A percentile compares a stretch with the other conserved stretches of the same genome.
These are phyloP conservation scores for Isabelozyma gotoi DNA, from an alignment of 805 yeast species.

Conservation along the genomic window DNA sequence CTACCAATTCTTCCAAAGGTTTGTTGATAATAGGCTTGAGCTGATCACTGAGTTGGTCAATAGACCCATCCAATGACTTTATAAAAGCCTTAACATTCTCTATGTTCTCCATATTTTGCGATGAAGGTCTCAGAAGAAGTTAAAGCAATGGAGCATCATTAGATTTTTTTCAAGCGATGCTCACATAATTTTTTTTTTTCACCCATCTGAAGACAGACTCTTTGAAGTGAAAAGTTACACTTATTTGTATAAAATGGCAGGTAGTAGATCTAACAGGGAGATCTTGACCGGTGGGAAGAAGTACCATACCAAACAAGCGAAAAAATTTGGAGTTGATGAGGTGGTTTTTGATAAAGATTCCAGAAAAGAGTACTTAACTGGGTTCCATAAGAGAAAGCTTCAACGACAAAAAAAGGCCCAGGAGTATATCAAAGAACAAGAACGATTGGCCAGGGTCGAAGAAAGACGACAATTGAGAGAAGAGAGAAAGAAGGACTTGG, in stretches of 20 bases:
- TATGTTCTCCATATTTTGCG: constrained; percentile 45
- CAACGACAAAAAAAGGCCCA: constrained; percentile 86
- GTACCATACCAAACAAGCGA: constrained; percentile 67
- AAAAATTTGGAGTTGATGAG: constrained; percentile 73
- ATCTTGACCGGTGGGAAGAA: constrained; percentile 84
- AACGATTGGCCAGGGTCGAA: constrained; percentile 66
- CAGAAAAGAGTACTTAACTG: constrained; percentile 85
- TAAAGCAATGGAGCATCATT: background rate
- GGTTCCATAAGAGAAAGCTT: constrained; percentile 91
- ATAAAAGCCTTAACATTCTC: constrained; percentile 42
- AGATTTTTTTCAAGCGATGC: constrained; percentile 8
- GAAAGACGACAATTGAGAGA: constrained; percentile 72
- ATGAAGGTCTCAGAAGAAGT: background rate
- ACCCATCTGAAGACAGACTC: background rate
- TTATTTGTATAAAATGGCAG: constrained; percentile 13
- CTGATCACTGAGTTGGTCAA: constrained; percentile 31
- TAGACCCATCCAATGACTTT: constrained; percentile 33
- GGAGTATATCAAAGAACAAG: constrained; percentile 73
- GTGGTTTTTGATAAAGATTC: constrained; percentile 79
- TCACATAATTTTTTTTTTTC: constrained; percentile 5
- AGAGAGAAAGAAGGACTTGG: constrained; percentile 66
- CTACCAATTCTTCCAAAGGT: constrained; percentile 39
- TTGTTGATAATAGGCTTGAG: constrained; percentile 36
- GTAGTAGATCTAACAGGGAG: constrained; percentile 63
- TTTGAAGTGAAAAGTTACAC: background rate